Conservation (phyloP, 1,284 basidiomycete genomes). For the Bothia castanella region DNA sequence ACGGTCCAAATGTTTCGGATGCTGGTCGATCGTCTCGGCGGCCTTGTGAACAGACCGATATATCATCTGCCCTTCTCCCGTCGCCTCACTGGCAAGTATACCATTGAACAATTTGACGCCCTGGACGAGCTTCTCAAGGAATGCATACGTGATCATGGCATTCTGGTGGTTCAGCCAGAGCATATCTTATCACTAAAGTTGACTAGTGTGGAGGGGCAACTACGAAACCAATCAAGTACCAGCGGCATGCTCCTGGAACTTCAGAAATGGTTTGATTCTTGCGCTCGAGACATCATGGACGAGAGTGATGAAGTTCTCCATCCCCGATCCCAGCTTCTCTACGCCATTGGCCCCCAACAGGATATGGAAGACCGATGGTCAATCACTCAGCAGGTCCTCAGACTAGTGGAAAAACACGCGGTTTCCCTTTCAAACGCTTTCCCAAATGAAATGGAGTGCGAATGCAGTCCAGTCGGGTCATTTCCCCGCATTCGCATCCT, state of each 20-base stretch:
- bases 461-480: constrained; percentile 7
- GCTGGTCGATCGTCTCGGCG: constrained; percentile 41
- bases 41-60: constrained; percentile 43
- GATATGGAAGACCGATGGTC: constrained; percentile 48
- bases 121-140: constrained; percentile 29
- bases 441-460: constrained; percentile 1
- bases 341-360: constrained; percentile 40
- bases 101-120: not conserved
- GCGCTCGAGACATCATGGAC: constrained; percentile 37
- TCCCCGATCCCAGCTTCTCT: constrained; percentile 42
- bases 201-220: constrained; percentile 14
- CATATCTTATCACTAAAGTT: constrained; percentile 44
- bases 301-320: constrained; percentile 45
- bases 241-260: constrained; percentile 1
- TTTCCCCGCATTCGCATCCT: constrained; percentile 36
- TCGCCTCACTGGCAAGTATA: constrained; percentile 16
- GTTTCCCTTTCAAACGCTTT: not conserved
- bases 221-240: constrained; percentile 8
- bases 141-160: constrained; percentile 38
- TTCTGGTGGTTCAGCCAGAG: constrained; percentile 48
- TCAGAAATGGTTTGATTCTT: constrained; percentile 29
- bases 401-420: constrained; percentile 17
- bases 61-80: constrained; percentile 48
- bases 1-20: constrained; percentile 46
- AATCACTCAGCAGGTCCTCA: constrained; percentile 39